phyloP scores from a whole-genome alignment of 768 basidiomycete genomes.

The Mycena rebaudengoi region DNA sequence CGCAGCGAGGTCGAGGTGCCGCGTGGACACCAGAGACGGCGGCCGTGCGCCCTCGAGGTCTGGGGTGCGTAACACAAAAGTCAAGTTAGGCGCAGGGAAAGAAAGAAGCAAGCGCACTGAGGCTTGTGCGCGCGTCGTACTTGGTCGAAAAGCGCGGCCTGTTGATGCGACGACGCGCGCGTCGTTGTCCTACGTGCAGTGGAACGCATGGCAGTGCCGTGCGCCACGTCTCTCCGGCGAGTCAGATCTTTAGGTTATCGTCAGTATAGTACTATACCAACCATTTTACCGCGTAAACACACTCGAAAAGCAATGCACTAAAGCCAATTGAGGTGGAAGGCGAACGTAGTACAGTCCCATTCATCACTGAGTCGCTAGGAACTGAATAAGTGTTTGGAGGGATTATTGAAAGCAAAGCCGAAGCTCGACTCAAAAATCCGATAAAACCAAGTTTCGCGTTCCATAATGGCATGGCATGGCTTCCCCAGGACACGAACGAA shows the following conservation, averaged over 20 bases:
- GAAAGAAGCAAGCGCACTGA: slow-evolving; percentile 60
- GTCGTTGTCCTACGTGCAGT: slow-evolving; percentile 12
- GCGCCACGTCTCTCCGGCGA: slow-evolving; percentile 77
- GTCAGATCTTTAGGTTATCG: slow-evolving; percentile 43
- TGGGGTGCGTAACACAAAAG: slow-evolving; percentile 30
- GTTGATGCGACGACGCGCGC: slow-evolving; percentile 61
- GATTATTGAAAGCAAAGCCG: too few relatives aligned
- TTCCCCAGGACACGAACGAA: too few relatives aligned
- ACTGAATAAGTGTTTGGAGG: too few relatives aligned
- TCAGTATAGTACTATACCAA: too few relatives aligned
- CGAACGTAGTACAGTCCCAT: too few relatives aligned
- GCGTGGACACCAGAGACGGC: slow-evolving; percentile 84
- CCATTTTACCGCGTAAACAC: too few relatives aligned
- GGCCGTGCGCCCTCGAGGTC: slow-evolving; percentile 89
- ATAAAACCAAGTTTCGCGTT: too few relatives aligned
- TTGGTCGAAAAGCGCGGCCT: slow-evolving; percentile 70
- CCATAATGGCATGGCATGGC: too few relatives aligned
- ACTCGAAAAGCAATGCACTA: too few relatives aligned
- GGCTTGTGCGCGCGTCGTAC: slow-evolving; percentile 78
- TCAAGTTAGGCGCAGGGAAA: slow-evolving; percentile 12
- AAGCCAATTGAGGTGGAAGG: too few relatives aligned
- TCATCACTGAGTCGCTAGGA: too few relatives aligned
- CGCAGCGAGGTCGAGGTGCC: slow-evolving; percentile 75
- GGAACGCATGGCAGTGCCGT: slow-evolving; percentile 69
- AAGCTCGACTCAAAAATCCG: too few relatives aligned